Evolutionary conservation across 2,329 filamentous ascomycete species (phyloP).

Genomic region (Colletotrichum horii): DNA sequence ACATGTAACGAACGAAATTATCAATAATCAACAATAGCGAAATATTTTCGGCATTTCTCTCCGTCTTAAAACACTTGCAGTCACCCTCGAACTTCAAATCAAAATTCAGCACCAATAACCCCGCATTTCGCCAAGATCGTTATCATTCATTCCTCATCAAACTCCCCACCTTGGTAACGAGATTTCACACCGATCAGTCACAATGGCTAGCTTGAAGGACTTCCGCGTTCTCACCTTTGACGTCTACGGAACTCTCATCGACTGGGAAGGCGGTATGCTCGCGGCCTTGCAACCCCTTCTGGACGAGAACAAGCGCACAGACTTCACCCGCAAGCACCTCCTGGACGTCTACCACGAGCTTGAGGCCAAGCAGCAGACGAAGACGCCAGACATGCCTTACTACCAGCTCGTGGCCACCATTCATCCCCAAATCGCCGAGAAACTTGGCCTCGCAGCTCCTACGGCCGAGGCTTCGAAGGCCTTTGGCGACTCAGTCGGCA

Average conservation of each 20-base stretch:
- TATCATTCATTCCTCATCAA: background rate
- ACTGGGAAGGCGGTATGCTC: constrained; percentile 75
- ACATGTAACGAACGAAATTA: background rate
- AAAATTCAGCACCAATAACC: background rate
- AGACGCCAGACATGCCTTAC: constrained; percentile 65
- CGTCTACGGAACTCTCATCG: constrained; percentile 80
- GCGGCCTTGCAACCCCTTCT: constrained; percentile 57
- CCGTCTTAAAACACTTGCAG: background rate
- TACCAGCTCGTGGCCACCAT: constrained; percentile 58
- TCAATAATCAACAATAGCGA: background rate
- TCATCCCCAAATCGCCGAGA: constrained; percentile 50
- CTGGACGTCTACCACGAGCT: constrained; percentile 46
- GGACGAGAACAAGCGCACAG: constrained; percentile 30
- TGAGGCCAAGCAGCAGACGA: constrained; percentile 56
- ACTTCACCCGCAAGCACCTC: constrained; percentile 39
- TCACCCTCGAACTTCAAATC: background rate
- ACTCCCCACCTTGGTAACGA: background rate
- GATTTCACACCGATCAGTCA: background rate
- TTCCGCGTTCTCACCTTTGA: constrained; percentile 70
- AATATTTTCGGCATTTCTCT: background rate
- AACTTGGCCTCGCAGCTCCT: constrained; percentile 41
- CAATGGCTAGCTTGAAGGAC: constrained; percentile 24
- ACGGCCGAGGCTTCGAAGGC: constrained; percentile 43
- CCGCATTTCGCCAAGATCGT: background rate
- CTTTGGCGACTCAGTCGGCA: constrained; percentile 58